These are phyloP conservation scores for Wolfiporia cocos DNA, from an alignment of 1,284 basidiomycete species.

Conservation along the genomic window DNA sequence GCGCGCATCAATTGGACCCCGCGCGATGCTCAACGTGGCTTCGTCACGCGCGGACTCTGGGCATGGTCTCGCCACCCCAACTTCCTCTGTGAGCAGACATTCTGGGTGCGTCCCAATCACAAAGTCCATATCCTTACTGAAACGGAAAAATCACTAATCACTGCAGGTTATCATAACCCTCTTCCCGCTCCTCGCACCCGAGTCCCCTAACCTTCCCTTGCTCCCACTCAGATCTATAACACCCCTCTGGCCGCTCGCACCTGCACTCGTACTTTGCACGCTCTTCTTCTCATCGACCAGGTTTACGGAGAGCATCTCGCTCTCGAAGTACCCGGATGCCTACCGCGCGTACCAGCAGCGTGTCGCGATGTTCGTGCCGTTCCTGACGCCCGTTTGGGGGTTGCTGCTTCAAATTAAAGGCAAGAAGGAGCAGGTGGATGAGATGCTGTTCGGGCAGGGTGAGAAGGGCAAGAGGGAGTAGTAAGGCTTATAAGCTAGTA, in stretches of 20 bases:
- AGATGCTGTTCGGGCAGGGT: conserved; percentile 35
- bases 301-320: conserved; percentile 79
- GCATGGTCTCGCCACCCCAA: conserved; percentile 87
- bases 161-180: conserved; percentile 61
- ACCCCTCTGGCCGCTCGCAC: conserved; percentile 39
- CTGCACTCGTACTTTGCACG: conserved; percentile 51
- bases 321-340: conserved; percentile 66
- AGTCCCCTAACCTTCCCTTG: conserved; percentile 31
- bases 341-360: conserved; percentile 73
- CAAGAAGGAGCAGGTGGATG: conserved; percentile 31
- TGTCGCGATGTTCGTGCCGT: conserved; percentile 78
- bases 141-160: conserved; percentile 59
- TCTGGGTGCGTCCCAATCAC: conserved; percentile 75
- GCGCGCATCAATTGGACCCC: conserved; percentile 58
- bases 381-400: conserved; percentile 42
- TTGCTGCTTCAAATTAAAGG: conserved; percentile 28
- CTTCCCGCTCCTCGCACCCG: conserved; percentile 53
- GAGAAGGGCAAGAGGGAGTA: conserved; percentile 17
- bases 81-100: conserved; percentile 83
- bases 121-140: too few species aligned
- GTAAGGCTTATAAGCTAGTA: too few species aligned
- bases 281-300: conserved; percentile 72
- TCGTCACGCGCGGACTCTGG: conserved; percentile 83
- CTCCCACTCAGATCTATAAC: conserved; percentile 23
- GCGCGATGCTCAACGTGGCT: conserved; percentile 74